Percentiles rank a stretch among this genome's conserved stretches.
These are phyloP conservation scores for Cyclotella sp. DNA, from an alignment of 108 stramenopile genomes.

Conservation along the genomic window DNA sequence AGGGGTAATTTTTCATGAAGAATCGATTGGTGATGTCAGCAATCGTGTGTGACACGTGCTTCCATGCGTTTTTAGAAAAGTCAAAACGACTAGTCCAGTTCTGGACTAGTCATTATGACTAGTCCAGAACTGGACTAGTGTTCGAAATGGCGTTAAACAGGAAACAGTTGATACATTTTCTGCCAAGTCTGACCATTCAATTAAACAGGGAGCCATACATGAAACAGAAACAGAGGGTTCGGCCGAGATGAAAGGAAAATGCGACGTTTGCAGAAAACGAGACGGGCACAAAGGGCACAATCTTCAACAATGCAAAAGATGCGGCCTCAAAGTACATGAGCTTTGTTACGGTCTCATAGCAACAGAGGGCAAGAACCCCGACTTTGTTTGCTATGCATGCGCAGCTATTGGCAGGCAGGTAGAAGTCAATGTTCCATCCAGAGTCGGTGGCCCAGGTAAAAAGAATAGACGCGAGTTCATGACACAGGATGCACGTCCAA, in stretches of 20 bases:
- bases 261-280: conserved; percentile 44
- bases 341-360: conserved; percentile 52
- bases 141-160: no score
- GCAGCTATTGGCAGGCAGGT: conserved; percentile 40
- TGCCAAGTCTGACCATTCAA: background rate
- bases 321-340: conserved; percentile 56
- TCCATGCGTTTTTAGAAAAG: no score
- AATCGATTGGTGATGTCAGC: no score
- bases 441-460: conserved; percentile 30
- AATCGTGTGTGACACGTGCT: no score
- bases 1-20: no score
- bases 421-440: conserved; percentile 52
- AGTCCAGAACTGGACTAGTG: no score
- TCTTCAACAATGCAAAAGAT: conserved; percentile 52
- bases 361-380: conserved; percentile 21
- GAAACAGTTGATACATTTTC: background rate
- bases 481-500: conserved; percentile 48
- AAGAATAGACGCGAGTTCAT: conserved; percentile 32
- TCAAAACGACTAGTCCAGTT: no score
- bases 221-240: background rate
- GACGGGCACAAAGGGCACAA: conserved; percentile 39
- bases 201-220: background rate
- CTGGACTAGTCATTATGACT: no score
- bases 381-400: conserved; percentile 62
- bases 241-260: conserved; percentile 34